These are phyloP conservation scores for Penicillium dipodomyicola DNA, from an alignment of 495 filamentous ascomycete species.

Conservation along the genomic window DNA sequence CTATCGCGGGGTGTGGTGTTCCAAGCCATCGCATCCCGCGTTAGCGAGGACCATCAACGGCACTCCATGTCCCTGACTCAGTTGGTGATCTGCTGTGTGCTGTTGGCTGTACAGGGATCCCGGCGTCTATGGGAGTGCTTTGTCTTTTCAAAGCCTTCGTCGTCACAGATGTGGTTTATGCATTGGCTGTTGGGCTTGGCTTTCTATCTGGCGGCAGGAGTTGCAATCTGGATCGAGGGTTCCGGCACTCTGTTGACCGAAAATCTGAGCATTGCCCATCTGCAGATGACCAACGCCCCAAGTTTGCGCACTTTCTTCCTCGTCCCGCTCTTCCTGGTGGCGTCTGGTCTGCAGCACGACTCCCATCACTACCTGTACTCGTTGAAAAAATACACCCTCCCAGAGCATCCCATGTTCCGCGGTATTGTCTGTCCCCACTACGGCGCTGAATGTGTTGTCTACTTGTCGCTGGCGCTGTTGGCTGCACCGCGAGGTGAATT, in stretches of 20 bases:
- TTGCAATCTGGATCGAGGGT: constrained; percentile 86
- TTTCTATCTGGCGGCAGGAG: constrained; percentile 70
- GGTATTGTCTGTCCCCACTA: constrained; percentile 85
- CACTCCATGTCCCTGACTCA: constrained; percentile 62
- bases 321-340: constrained; percentile 65
- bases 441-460: constrained; percentile 79
- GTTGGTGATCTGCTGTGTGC: constrained; percentile 61
- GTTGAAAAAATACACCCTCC: constrained; percentile 81
- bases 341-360: constrained; percentile 75
- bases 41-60: constrained; percentile 35
- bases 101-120: constrained; percentile 71
- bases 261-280: constrained; percentile 10
- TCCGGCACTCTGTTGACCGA: constrained; percentile 35
- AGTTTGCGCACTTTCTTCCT: constrained; percentile 59
- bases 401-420: constrained; percentile 67
- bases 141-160: constrained; percentile 60
- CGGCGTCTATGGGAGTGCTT: constrained; percentile 74
- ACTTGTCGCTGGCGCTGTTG: constrained; percentile 70
- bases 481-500: constrained; percentile 62
- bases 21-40: constrained; percentile 36
- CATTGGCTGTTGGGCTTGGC: constrained; percentile 76
- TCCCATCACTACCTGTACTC: constrained; percentile 77
- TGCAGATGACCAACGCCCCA: constrained; percentile 45
- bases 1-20: constrained; percentile 51
- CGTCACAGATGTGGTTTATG: constrained; percentile 74